Conservation (phyloP, 148 eudicot genomes). For the Mesembryanthemum crystallinum region DNA sequence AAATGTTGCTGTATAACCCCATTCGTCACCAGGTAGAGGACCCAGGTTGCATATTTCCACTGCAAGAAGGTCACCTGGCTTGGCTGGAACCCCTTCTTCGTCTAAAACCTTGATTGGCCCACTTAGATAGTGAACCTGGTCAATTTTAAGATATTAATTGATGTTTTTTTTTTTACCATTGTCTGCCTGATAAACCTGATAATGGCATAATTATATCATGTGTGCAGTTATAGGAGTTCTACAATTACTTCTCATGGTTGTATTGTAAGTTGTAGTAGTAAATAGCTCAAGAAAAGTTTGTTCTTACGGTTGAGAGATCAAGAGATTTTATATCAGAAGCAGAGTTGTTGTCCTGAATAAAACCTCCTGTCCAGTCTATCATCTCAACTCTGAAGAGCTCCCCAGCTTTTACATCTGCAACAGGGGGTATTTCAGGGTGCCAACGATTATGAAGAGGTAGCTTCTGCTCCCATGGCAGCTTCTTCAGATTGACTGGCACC, state of each 20-base stretch:
- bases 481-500: constrained; percentile 65
- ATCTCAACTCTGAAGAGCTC: constrained; percentile 72
- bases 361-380: constrained; percentile 85
- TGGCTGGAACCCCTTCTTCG: constrained; percentile 58
- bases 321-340: constrained; percentile 65
- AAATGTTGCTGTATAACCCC: constrained; percentile 92
- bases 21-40: constrained; percentile 90
- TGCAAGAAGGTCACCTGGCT: constrained; percentile 77
- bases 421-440: constrained; percentile 86
- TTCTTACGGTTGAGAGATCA: constrained; percentile 76
- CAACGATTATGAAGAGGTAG: constrained; percentile 82
- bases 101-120: constrained; percentile 77
- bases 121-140: constrained; percentile 84
- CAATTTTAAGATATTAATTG: constrained; percentile 12
- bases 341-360: constrained; percentile 58
- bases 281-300: not conserved
- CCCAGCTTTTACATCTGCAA: constrained; percentile 59
- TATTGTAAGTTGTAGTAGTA: not conserved
- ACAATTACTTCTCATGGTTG: not conserved
- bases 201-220: not conserved
- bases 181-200: not conserved
- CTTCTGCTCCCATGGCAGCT: constrained; percentile 65
- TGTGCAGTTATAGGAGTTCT: not conserved
- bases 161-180: too few relatives aligned
- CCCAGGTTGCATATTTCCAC: constrained; percentile 96